Evolutionary conservation across 345 rosid species (phyloP), one percentile per base, ranked within the genome.

Genomic region (Passiflora organensis): DNA sequence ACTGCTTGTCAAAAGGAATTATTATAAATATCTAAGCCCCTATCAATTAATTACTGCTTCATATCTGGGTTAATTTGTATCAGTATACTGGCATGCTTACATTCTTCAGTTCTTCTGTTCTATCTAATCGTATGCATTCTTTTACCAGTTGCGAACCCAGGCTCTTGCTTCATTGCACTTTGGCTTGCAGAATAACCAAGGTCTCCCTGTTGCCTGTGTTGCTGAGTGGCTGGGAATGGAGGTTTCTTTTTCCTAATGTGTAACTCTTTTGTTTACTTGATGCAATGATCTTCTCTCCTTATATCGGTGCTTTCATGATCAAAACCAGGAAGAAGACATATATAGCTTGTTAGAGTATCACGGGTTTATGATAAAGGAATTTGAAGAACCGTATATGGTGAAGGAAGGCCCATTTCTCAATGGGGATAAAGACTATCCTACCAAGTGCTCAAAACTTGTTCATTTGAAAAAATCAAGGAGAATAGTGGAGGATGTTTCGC

Each of bases 201-300:
- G 99, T 70, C 76, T 86, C 62, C 99, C 99, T 58, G 77, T 93
- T 53, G 60, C 80, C 49, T 80, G 63, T 68, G 76, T 70, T 61
- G 83, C 96, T 41, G 70, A 71, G 69, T 93, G 99, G 99, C 84
- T 93, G 60, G 97, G 83, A 43, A 81, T 89, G 78, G 99, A 93
- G 97, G 97, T 84, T 78, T 14, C 39, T 28, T 65, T 28, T 36
- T 62, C 46, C 41, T 56, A n/a, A 12, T 28, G 45, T 11, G 23
- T 32, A 8, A 19, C 37, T 37, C 8, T 55, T 42, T 55, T 34
- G 17, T 56, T 24, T n/a, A 34, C 22, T 46, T 41, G 13, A 34
- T 13, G 24, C 53, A 17, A 22, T 6, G 24, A 17, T 57, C 52
- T 16, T 37, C 56, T 60, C 28, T 70, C 34, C 75, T 76, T 72